Evolutionary conservation across 768 basidiomycete species (phyloP).

Genomic region (Boletus tylopilopsis): DNA sequence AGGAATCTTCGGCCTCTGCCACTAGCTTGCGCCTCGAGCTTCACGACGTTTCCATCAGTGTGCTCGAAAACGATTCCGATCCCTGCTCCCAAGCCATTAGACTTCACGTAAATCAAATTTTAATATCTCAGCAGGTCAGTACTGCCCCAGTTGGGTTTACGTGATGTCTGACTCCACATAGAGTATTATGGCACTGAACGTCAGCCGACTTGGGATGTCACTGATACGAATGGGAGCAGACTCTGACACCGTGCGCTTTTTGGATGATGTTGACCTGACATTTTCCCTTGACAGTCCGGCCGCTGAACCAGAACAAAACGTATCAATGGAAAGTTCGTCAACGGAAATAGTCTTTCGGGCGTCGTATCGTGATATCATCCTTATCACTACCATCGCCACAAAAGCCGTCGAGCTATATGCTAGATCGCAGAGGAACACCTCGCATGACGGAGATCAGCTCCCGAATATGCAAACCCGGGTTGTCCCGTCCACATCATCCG

Average conservation of each 20-base stretch:
- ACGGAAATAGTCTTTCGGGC: constrained; percentile 89
- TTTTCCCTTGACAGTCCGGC: constrained; percentile 82
- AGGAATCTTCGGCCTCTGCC: constrained; percentile 11
- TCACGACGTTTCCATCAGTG: constrained; percentile 82
- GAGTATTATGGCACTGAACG: constrained; percentile 77
- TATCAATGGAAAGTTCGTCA: constrained; percentile 75
- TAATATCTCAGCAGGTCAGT: constrained; percentile 87
- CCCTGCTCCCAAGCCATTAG: constrained; percentile 81
- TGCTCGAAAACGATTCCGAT: constrained; percentile 82
- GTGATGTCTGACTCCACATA: constrained; percentile 31
- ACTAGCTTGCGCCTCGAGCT: constrained; percentile 80
- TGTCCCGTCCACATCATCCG: constrained; percentile 3
- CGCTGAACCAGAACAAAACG: constrained; percentile 67
- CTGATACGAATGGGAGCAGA: constrained; percentile 82
- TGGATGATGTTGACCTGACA: constrained; percentile 89
- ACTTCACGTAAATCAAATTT: constrained; percentile 75
- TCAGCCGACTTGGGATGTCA: constrained; percentile 89
- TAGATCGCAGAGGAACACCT: constrained; percentile 32
- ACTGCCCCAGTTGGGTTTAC: neutral
- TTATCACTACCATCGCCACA: constrained; percentile 84
- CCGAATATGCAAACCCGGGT: constrained; percentile 5
- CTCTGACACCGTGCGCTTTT: constrained; percentile 81
- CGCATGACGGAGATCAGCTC: constrained; percentile 2
- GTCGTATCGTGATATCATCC: constrained; percentile 90
- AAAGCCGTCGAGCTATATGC: constrained; percentile 80